Evolutionary conservation across 1,284 basidiomycete genomes (phyloP).

Genomic region (Mycocalia duriaeana): DNA sequence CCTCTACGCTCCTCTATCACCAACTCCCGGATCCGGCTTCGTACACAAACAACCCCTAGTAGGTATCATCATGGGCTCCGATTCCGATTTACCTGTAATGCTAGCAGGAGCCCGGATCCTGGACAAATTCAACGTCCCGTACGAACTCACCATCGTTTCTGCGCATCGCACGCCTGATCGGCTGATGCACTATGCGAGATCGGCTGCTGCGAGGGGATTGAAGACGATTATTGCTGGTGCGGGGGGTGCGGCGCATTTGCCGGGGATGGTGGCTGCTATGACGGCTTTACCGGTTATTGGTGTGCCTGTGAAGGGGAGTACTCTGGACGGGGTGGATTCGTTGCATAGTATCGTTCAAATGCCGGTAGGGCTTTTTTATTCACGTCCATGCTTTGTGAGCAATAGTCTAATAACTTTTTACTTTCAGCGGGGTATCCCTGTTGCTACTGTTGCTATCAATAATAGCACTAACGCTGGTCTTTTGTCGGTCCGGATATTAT

Average conservation of each 20-base stretch:
- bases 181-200: constrained; percentile 79
- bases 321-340: constrained; percentile 93
- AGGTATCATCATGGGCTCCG: constrained; percentile 97
- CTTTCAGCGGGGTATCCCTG: constrained; percentile 85
- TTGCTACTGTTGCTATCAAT: constrained; percentile 96
- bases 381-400: constrained; percentile 3
- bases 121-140: constrained; percentile 79
- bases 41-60: constrained; percentile 78
- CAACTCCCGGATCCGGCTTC: constrained; percentile 44
- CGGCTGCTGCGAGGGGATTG: constrained; percentile 73
- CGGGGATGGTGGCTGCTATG: constrained; percentile 97
- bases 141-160: constrained; percentile 93
- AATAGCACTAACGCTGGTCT: constrained; percentile 93
- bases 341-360: constrained; percentile 98
- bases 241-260: constrained; percentile 94
- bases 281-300: constrained; percentile 92
- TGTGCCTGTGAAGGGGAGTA: constrained; percentile 94
- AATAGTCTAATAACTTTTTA: constrained; percentile 8
- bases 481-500: constrained; percentile 86
- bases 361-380: constrained; percentile 55
- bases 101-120: constrained; percentile 85
- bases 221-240: constrained; percentile 90
- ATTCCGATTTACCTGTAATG: constrained; percentile 96
- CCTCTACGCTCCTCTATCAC: constrained; percentile 51
- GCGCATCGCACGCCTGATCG: constrained; percentile 93